Percentiles rank a stretch among this genome's conserved stretches.
phyloP scores from a whole-genome alignment of 768 basidiomycete species.

The Podaxis sp. region DNA sequence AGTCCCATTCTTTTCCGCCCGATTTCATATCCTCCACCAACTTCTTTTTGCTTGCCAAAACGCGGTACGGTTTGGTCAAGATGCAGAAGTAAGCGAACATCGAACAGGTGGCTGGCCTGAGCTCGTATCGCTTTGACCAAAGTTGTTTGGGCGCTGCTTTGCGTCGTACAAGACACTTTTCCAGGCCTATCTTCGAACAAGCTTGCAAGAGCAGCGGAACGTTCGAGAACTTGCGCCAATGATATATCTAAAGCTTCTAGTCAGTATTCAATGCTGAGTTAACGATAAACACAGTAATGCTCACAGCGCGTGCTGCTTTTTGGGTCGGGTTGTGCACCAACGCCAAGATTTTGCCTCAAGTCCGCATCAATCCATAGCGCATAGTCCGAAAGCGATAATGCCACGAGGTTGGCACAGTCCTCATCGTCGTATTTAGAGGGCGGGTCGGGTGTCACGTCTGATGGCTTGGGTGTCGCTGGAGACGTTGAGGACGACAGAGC shows the following conservation, averaged over 20 bases:
- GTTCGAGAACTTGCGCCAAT: slow-evolving; percentile 49
- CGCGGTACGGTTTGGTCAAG: slow-evolving; percentile 30
- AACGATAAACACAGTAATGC: slow-evolving; percentile 48
- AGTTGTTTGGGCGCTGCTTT: slow-evolving; percentile 34
- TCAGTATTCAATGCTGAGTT: neutral
- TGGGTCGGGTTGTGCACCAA: slow-evolving; percentile 22
- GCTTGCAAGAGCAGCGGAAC: slow-evolving; percentile 35
- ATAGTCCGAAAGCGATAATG: slow-evolving; percentile 70
- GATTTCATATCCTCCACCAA: slow-evolving; percentile 62
- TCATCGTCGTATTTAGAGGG: slow-evolving; percentile 14
- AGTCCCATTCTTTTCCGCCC: slow-evolving; percentile 49
- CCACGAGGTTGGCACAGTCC: slow-evolving; percentile 52
- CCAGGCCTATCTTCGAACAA: slow-evolving; percentile 22
- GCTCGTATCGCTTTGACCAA: slow-evolving; percentile 63
- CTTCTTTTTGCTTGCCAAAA: slow-evolving; percentile 18
- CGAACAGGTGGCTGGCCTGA: slow-evolving; percentile 44
- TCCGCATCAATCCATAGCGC: slow-evolving; percentile 64
- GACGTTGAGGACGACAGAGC: slow-evolving; percentile 10
- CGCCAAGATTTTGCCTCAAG: slow-evolving; percentile 49
- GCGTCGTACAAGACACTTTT: neutral
- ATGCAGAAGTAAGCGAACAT: slow-evolving; percentile 58
- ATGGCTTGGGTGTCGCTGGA: neutral
- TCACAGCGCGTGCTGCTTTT: slow-evolving; percentile 10
- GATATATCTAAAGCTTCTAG: slow-evolving; percentile 48
- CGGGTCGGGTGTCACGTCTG: neutral